These are phyloP conservation scores for Fistulina hepatica DNA, from an alignment of 1,284 basidiomycete genomes.

Conservation along the genomic window DNA sequence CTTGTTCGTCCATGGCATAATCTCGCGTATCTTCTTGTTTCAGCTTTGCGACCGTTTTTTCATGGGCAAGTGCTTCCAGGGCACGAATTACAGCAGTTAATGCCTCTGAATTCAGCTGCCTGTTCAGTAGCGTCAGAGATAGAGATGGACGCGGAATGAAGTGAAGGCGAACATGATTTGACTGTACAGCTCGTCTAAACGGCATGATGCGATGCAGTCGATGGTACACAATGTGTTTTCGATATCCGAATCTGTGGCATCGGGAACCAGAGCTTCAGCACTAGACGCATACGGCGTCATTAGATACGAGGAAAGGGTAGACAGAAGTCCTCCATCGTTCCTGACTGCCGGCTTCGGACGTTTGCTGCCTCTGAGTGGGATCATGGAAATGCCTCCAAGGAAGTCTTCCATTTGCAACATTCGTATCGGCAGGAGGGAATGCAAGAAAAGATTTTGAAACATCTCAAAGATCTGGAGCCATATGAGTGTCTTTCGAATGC, in stretches of 20 bases:
- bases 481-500: neutral
- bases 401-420: conserved; percentile 99
- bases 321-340: conserved; percentile 83
- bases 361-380: conserved; percentile 72
- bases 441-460: conserved; percentile 92
- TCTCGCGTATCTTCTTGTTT: conserved; percentile 45
- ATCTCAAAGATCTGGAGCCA: conserved; percentile 86
- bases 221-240: conserved; percentile 93
- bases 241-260: conserved; percentile 80
- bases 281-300: conserved; percentile 84
- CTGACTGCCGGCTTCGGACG: conserved; percentile 57
- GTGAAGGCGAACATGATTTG: conserved; percentile 69
- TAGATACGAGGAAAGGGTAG: conserved; percentile 91
- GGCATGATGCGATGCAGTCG: conserved; percentile 91
- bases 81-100: conserved; percentile 77
- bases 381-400: conserved; percentile 78
- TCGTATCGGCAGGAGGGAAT: conserved; percentile 78
- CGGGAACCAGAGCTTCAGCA: conserved; percentile 64
- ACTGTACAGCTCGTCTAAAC: conserved; percentile 87
- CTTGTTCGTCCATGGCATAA: neutral
- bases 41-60: conserved; percentile 66
- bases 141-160: conserved; percentile 2
- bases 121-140: conserved; percentile 23
- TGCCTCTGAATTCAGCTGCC: conserved; percentile 68
- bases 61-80: conserved; percentile 84